A percentile compares a stretch with the other conserved stretches of the same genome.
These are phyloP conservation scores for Bonia amplexicaulis DNA, from an alignment of 176 grass and related monocot genomes.

Conservation along the genomic window DNA sequence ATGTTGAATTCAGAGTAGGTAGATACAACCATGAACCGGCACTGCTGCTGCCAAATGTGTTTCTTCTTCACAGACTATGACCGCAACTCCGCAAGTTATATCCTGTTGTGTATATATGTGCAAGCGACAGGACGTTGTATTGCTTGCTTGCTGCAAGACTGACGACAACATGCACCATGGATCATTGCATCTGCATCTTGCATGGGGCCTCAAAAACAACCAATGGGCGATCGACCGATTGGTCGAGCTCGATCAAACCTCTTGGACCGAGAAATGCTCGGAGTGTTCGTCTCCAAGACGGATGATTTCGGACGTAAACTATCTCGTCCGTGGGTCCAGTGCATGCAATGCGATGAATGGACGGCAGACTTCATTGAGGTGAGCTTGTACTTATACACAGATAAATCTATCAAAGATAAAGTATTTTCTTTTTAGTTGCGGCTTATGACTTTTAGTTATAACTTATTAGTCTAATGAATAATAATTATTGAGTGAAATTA, in stretches of 20 bases:
- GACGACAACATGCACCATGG: neutral
- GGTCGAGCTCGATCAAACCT: neutral
- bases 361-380: neutral
- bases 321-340: neutral
- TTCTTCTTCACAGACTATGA: neutral
- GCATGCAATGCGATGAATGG: neutral
- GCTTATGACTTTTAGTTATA: rapidly evolving
- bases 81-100: constrained; percentile 31
- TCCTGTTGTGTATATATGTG: constrained; percentile 5
- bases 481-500: no score
- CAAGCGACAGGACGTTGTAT: neutral
- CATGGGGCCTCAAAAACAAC: neutral
- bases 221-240: neutral
- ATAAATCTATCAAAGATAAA: neutral
- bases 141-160: neutral
- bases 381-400: neutral
- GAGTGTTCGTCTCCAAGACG: constrained; percentile 8
- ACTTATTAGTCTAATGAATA: no score
- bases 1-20: neutral
- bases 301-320: constrained; percentile 14
- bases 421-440: no score
- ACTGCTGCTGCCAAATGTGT: neutral
- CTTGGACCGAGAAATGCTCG: neutral
- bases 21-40: neutral
- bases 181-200: neutral